Evolutionary conservation across 306 rosid species (phyloP).

Genomic region (Abrus precatorius): DNA sequence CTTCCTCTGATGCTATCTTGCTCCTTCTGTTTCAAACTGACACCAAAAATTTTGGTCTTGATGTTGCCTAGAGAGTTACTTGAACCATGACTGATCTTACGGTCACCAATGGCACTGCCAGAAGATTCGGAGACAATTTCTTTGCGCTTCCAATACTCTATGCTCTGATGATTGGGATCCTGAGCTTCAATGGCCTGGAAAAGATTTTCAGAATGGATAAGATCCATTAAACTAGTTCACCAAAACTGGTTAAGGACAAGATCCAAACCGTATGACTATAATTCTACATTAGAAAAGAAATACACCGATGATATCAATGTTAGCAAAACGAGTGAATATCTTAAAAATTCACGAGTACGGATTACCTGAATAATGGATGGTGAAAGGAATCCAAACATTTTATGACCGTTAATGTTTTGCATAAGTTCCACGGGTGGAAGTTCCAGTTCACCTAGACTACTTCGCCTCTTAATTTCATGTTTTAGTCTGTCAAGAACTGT

Average conservation of each 20-base stretch:
- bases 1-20: slow-evolving; percentile 47
- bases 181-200: slow-evolving; percentile 79
- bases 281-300: slow-evolving; percentile 2
- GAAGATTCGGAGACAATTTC: slow-evolving; percentile 28
- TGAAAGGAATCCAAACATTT: slow-evolving; percentile 88
- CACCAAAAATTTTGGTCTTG: slow-evolving; percentile 52
- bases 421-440: slow-evolving; percentile 54
- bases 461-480: slow-evolving; percentile 55
- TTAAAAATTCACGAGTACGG: slow-evolving; percentile 23
- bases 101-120: slow-evolving; percentile 33
- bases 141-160: slow-evolving; percentile 80
- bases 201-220: slow-evolving; percentile 33
- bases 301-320: background rate
- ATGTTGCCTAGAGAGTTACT: slow-evolving; percentile 47
- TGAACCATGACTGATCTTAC: slow-evolving; percentile 50
- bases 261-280: background rate
- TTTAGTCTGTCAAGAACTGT: slow-evolving; percentile 62
- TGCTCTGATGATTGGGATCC: slow-evolving; percentile 72
- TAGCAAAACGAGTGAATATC: background rate
- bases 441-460: slow-evolving; percentile 50
- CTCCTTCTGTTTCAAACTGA: slow-evolving; percentile 52
- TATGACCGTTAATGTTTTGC: slow-evolving; percentile 65
- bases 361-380: slow-evolving; percentile 71
- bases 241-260: background rate
- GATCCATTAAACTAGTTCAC: slow-evolving; percentile 29